Evolutionary conservation across 495 filamentous ascomycete species (phyloP), one percentile per base, ranked within the genome.

Genomic region (Penicillium paradoxum): DNA sequence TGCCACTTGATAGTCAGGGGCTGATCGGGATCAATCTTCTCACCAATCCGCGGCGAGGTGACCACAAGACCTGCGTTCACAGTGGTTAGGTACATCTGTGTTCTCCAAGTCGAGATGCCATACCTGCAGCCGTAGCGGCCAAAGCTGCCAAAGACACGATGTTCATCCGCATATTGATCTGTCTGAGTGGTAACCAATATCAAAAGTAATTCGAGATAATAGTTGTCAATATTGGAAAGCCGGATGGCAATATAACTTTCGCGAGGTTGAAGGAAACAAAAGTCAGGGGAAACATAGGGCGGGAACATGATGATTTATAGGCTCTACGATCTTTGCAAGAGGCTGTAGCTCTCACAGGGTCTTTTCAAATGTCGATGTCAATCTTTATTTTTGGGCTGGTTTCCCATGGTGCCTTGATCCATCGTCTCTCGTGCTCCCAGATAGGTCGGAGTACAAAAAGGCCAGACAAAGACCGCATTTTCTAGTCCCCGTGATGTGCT

Each of bases 1-100:
- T 62, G 44, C 68, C 68, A 71, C 32, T 58, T 66, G 17, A 71
- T 63, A n/a, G 60, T 64, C 15, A 64, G 60, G 2, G 59, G 57
- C 30, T 54, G 34, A 19, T 55, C 53, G 43, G 61, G 49, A 18
- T 68, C 57, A 19, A 65, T 49, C 40, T 57, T 63, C 8, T 58
- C 55, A 13, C 57, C 60, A 6, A 60, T 62, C 5, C 44, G 49
- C 1, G 68, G 68, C 3, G 58, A 63, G 3, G 60, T 57, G 17
- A 71, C 61, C 6, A 49, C 22, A 10, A 71, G 57, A 42, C 56
- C 68, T 68, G 22, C 15, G 33, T 4, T 9, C 38, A 25, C n/a
- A 6, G 14, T 47, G 32, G 37, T 43, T 44, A 49, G 17, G 18
- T 11, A 10, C 2, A 22, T 19, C 7, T 6, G 6, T 14, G 15